Conservation (phyloP, 2,329 filamentous ascomycete species). For the Plectosphaerella cucumerina region DNA sequence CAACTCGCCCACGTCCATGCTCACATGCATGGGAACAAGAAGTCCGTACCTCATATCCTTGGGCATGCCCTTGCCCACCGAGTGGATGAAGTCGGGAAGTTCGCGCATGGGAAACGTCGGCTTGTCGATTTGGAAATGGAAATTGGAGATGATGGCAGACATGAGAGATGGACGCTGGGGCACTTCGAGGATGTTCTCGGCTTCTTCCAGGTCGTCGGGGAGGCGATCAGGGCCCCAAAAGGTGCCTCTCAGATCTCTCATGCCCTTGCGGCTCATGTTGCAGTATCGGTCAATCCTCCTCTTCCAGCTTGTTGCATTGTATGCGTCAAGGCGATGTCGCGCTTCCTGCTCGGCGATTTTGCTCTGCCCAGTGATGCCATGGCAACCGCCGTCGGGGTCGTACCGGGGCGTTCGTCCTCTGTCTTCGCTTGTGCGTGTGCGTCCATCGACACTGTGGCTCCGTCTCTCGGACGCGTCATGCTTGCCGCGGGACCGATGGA, state of each 20-base stretch:
- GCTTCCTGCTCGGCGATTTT: constrained; percentile 75
- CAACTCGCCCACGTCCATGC: constrained; percentile 86
- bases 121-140: constrained; percentile 84
- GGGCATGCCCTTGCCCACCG: constrained; percentile 95
- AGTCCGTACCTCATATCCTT: constrained; percentile 85
- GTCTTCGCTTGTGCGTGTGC: constrained; percentile 24
- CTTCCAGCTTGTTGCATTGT: constrained; percentile 91
- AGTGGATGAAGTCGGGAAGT: constrained; percentile 78
- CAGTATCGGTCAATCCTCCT: constrained; percentile 78
- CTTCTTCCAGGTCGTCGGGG: constrained; percentile 76
- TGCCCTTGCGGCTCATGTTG: constrained; percentile 63
- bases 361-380: constrained; percentile 65
- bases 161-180: constrained; percentile 81
- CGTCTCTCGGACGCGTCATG: constrained; percentile 37
- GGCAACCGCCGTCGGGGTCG: constrained; percentile 70
- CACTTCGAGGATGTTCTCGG: constrained; percentile 80
- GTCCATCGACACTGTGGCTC: constrained; percentile 53
- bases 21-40: constrained; percentile 83
- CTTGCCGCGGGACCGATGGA: constrained; percentile 23
- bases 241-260: constrained; percentile 71
- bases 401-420: constrained; percentile 58
- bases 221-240: constrained; percentile 82
- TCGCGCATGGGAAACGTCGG: constrained; percentile 83
- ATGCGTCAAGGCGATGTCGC: constrained; percentile 65
- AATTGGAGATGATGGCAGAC: constrained; percentile 74